Percentiles rank a stretch among this genome's conserved stretches.
phyloP scores from a whole-genome alignment of 2,329 filamentous ascomycete genomes.

The Ciborinia camelliae region DNA sequence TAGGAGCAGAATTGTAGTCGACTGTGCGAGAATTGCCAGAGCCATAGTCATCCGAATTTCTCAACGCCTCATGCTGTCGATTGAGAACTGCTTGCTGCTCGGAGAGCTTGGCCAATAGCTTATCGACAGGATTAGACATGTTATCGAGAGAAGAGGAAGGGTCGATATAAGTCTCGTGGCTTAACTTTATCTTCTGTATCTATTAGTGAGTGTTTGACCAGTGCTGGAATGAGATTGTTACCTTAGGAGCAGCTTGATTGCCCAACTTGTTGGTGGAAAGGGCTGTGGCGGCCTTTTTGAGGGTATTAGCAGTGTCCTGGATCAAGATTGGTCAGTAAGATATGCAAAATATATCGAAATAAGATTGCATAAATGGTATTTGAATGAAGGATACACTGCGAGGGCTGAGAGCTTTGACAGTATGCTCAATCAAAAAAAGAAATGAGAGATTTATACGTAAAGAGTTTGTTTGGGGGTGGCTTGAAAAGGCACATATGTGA shows the following conservation, averaged over 20 bases:
- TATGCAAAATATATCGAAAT: conserved; percentile 12
- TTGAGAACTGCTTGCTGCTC: conserved; percentile 63
- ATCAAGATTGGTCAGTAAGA: conserved; percentile 22
- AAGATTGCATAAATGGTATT: conserved; percentile 4
- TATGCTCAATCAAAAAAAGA: not conserved
- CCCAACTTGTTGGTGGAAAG: conserved; percentile 53
- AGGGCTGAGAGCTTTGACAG: not conserved
- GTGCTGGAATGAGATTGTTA: conserved; percentile 33
- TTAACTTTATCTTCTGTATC: conserved; percentile 48
- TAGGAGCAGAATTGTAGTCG: conserved; percentile 47
- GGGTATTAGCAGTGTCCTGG: conserved; percentile 28
- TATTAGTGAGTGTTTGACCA: conserved; percentile 29
- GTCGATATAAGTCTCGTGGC: conserved; percentile 39
- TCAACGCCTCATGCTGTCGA: conserved; percentile 56
- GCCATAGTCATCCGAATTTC: conserved; percentile 35
- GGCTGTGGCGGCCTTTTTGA: conserved; percentile 42
- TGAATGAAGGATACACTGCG: not conserved
- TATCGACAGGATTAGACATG: conserved; percentile 61
- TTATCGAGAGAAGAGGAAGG: conserved; percentile 31
- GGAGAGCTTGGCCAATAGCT: conserved; percentile 68
- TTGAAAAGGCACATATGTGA: not conserved
- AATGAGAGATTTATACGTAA: too few species aligned
- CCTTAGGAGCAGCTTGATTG: conserved; percentile 54
- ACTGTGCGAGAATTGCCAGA: conserved; percentile 34
- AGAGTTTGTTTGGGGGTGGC: too few species aligned